Base-by-base conservation (phyloP, 179 eudicot genomes). In the Beta corolliflora region DNA sequence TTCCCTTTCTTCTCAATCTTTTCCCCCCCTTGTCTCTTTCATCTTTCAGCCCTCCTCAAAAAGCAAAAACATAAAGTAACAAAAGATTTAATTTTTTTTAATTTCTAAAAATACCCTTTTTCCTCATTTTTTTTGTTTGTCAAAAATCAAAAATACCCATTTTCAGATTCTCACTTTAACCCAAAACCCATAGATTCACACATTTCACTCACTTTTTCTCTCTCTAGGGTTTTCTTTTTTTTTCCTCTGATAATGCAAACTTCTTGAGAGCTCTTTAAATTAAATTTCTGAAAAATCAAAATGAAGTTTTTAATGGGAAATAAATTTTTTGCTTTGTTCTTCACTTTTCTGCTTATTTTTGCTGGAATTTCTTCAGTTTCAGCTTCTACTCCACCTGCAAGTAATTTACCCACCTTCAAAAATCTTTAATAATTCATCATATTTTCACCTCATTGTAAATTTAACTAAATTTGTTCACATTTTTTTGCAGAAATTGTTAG, bases 311-410 rank as follows among this genome's bases (percentile, higher is more conserved):
- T 79, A 19, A 88, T 86, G 90, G 84, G 86, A 31, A 89, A 71
- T 83, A 84, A 79, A 70, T 71, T 82, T 71, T 50, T 88, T 64
- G 79, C 88, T 77, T 66, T 88, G 41, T 75, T 83, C 21, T 72
- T 95, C 55, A 55, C 79, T 75, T 55, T 89, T 59, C 23, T 88
- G 86, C 65, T 95, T 53, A 66, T 92, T 12, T 85, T 85, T 84
- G 73, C 83, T 82, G 92, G 90, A 65, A 83, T 91, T 76, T 88
- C 88, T 64, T 84, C 91, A 58, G 91, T 84, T 87, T 85, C 91
- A 13, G 91, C 90, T 80, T 91, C 93, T 74, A 65, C 90, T 82
- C 84, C 98, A 54, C 94, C 98, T 85, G 89, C 94, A 54, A 95
- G 99, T 95, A 79, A 89, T n/a, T 97, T 48, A 11, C 74, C 7